Base-by-base conservation (phyloP, 2,329 filamentous ascomycete genomes). In the Penicillium concentricum region DNA sequence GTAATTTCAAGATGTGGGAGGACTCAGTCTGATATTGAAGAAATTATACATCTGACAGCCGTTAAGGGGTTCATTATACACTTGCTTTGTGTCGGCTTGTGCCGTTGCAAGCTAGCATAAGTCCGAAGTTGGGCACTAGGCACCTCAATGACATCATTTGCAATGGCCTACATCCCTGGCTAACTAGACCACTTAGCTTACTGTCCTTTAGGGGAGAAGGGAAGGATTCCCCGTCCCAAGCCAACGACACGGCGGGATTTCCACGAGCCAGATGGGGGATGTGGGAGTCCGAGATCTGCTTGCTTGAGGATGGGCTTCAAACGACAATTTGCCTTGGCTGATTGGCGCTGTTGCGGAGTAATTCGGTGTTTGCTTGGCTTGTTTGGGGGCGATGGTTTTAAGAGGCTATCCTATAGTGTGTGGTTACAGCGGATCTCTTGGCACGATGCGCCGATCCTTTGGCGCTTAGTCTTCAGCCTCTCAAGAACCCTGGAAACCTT, bases 211-310 rank as follows among this genome's bases (percentile, higher is more conserved):
- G 49, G 35, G 51, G 52, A 50, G 41, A 51, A 50, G 54, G 57
- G 56, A 62, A 51, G 20, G 32, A 47, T 28, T 32, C 30, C 16
- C 48, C 60, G 59, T 60, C 39, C 47, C 46, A 57, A 60, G 57
- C 69, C 68, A 72, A 70, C 68, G 56, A 59, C 57, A 62, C 62
- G 34, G 60, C 65, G 61, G 60, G 65, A 67, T 65, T 62, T 62
- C 59, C 55, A 54, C 57, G 58, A 61, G 61, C 57, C 59, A 71
- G 70, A 72, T 72, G 67, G 62, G 60, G 54, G 51, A 57, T 53
- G 61, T 58, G 60, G 15, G 59, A 48, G 61, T 61, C 69, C 69
- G 70, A 72, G 67, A 70, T 70, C 63, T 62, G 53, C 51, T 55
- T 32, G 52, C 55, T 62, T 48, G 48, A 46, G n/a, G 32, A 32